Evolutionary conservation across 2,329 filamentous ascomycete genomes (phyloP).

Genomic region (Periconia digitata): DNA sequence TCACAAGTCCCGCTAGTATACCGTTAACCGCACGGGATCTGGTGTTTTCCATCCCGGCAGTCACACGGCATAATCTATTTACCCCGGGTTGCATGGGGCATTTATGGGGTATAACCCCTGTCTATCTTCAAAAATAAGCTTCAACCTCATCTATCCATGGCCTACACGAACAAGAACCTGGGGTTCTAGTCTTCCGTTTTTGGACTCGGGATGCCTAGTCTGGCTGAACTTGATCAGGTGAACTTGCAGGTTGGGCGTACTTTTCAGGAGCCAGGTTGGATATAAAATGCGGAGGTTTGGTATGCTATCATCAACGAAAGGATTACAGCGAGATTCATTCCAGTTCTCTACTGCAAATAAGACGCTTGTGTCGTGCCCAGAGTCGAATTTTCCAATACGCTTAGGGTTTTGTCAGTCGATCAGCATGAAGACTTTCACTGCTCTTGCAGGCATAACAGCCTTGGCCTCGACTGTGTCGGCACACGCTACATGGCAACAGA

Average conservation of each 20-base stretch:
- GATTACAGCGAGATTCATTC: too few species aligned
- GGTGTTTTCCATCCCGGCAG: not conserved
- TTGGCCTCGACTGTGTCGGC: constrained; percentile 15
- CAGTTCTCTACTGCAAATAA: too few species aligned
- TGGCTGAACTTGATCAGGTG: too few species aligned
- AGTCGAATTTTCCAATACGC: too few species aligned
- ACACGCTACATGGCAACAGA: constrained; percentile 37
- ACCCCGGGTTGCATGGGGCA: not conserved
- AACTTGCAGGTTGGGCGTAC: too few species aligned
- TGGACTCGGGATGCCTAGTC: too few species aligned
- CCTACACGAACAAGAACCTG: constrained; percentile 9
- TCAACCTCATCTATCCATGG: constrained; percentile 12
- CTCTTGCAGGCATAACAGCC: constrained; percentile 15
- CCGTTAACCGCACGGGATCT: not conserved
- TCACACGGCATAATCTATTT: not conserved
- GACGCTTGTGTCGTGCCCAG: too few species aligned
- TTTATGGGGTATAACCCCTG: constrained; percentile 8
- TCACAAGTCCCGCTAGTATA: too few species aligned
- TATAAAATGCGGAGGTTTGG: too few species aligned
- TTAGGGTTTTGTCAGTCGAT: too few species aligned
- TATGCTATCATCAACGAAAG: too few species aligned
- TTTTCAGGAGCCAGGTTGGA: too few species aligned
- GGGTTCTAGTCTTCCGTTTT: not conserved
- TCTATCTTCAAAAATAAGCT: constrained; percentile 10
- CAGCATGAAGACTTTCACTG: constrained; percentile 19